Conservation (phyloP, 116 monocot genomes). For the Zostera marina region DNA sequence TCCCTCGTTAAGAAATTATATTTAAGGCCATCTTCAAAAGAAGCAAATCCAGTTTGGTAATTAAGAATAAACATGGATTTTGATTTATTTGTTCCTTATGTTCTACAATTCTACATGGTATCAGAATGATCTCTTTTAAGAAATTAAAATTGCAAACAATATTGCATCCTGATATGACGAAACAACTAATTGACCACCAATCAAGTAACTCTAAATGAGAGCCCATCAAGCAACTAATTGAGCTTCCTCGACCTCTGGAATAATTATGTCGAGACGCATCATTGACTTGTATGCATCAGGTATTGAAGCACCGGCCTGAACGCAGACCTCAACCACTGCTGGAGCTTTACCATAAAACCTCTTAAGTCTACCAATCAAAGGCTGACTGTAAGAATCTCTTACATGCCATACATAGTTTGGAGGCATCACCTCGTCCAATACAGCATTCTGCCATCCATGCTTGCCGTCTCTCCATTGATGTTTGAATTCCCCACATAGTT, state of each 20-base stretch:
- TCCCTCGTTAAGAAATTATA: too few species aligned
- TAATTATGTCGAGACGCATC: conserved; percentile 82
- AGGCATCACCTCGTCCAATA: conserved; percentile 58
- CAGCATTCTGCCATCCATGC: conserved; percentile 94
- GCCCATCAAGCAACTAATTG: conserved; percentile 41
- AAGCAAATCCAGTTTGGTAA: too few species aligned
- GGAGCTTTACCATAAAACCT: conserved; percentile 88
- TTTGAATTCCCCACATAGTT: conserved; percentile 86
- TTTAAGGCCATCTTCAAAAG: too few species aligned
- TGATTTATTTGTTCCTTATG: too few species aligned
- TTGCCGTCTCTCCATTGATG: conserved; percentile 97
- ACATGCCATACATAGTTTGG: conserved; percentile 87
- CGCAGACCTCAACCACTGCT: conserved; percentile 78
- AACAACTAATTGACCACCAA: too few species aligned
- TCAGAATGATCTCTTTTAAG: too few species aligned
- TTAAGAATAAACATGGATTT: too few species aligned
- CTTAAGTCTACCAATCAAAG: conserved; percentile 35
- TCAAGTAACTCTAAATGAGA: not conserved
- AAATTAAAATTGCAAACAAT: too few species aligned
- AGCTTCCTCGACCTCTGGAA: conserved; percentile 71
- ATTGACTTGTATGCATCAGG: conserved; percentile 60
- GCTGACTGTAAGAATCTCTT: conserved; percentile 35
- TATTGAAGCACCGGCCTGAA: conserved; percentile 78
- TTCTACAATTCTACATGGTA: too few species aligned
- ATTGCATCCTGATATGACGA: too few species aligned